Base-by-base conservation (phyloP, 805 yeast species). In the Starmerella geochares region DNA sequence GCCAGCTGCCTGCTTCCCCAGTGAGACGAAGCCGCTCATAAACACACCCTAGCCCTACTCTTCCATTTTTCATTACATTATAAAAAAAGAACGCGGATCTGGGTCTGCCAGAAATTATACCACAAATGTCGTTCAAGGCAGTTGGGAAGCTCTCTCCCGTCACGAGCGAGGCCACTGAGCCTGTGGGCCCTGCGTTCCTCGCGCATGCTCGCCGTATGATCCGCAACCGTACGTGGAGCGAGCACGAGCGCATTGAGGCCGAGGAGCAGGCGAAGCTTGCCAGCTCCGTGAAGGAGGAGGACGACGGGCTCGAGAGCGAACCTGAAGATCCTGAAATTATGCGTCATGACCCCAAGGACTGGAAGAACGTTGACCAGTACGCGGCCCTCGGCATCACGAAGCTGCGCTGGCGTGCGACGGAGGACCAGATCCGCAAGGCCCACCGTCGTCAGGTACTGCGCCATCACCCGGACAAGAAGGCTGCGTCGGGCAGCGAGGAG, bases 191-290 rank as follows among this genome's bases (percentile, higher is more conserved):
- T 55, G 84, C 78, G 66, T 92, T 88, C 73, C 73, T 92, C 61
- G 96, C 96, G 47, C 98, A 92, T 65, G 97, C 97, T 52, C 80
- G 95, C 59, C 84, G 98, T 75, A 78, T 94, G 48, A 75, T 88
- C 61, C 81, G 95, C 71, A 95, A 95, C 67, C 96, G 94, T 72
- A 86, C 97, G 45, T 92, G 96, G 95, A 86, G 96, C 49, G 97
- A 92, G 71, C 92, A 78, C 64, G 98, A 92, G 72, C 81, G 83
- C 67, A 72, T 87, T 59, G 94, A 88, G 75, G 95, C 95, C 54
- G 94, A 82, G 65, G 80, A 79, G 70, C 54, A 46, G 20, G 53
- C 54, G 16, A 85, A 85, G 68, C 94, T 84, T 62, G 75, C 76
- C 61, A 69, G 70, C 50, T 78, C 79, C 54, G 94, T 84, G 60